A percentile compares a stretch with the other conserved stretches of the same genome.
Conservation (phyloP, 371 early-diverging fungal species). For the Mucor lusitanicus region DNA sequence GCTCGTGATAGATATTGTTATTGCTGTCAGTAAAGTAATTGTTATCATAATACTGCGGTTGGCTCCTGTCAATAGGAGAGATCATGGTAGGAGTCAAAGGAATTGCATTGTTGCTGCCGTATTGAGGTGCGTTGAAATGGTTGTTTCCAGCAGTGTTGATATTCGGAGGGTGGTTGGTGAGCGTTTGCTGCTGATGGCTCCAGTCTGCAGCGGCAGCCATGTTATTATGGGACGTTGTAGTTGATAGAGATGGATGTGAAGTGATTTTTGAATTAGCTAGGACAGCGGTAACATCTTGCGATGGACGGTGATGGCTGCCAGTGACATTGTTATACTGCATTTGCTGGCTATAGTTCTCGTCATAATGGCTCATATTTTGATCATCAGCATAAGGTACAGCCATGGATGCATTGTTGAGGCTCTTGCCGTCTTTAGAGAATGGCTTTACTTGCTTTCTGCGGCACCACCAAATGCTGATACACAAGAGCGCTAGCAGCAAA, state of each 20-base stretch:
- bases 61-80: not conserved
- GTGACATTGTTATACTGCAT: not conserved
- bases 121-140: not conserved
- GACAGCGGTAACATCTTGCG: not conserved
- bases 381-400: not conserved
- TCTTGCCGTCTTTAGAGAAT: not conserved
- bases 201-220: not conserved
- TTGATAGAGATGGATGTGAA: slow-evolving; percentile 3
- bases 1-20: not conserved
- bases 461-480: slow-evolving; percentile 7
- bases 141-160: not conserved
- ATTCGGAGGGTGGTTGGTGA: not conserved
- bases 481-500: not conserved
- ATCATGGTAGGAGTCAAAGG: not conserved
- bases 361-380: not conserved
- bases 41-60: not conserved
- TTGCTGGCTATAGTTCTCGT: not conserved
- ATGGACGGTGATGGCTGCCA: not conserved
- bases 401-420: not conserved
- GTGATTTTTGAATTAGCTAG: not conserved
- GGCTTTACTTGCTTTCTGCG: slow-evolving; percentile 1
- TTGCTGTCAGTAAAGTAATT: slow-evolving; percentile 1
- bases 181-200: not conserved
- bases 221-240: not conserved
- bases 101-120: not conserved